A percentile compares a stretch with the other conserved stretches of the same genome.
Evolutionary conservation across 164 flowering plant species (phyloP).

Genomic region (Dillenia turbinata): DNA sequence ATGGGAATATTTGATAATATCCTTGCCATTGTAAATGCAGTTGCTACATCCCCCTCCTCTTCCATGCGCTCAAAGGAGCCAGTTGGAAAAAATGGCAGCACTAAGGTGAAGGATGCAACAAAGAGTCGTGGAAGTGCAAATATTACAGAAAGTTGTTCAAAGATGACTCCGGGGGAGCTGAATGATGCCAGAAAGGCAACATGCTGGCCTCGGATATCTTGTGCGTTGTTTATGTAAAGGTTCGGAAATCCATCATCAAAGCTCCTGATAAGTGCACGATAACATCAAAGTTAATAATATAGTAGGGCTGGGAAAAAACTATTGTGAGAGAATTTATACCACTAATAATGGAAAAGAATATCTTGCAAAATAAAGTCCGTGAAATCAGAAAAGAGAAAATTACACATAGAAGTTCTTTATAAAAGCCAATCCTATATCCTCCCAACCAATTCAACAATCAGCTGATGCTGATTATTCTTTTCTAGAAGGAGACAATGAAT

Average conservation of each 20-base stretch:
- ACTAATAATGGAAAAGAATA: background rate
- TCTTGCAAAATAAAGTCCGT: too few species aligned
- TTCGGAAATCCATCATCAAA: slow-evolving; percentile 97
- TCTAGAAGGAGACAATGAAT: too few species aligned
- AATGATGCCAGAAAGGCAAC: slow-evolving; percentile 96
- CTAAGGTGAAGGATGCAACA: slow-evolving; percentile 87
- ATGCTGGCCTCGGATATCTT: slow-evolving; percentile 81
- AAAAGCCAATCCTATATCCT: too few species aligned
- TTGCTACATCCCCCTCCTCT: slow-evolving; percentile 98
- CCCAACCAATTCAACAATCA: too few species aligned
- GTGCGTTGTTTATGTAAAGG: slow-evolving; percentile 85
- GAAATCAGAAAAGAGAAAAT: too few species aligned
- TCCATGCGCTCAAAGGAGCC: slow-evolving; percentile 98
- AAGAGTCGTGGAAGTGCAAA: slow-evolving; percentile 81
- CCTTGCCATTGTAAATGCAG: slow-evolving; percentile 95
- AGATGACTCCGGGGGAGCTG: slow-evolving; percentile 85
- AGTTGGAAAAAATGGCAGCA: slow-evolving; percentile 94
- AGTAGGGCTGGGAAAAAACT: too few species aligned
- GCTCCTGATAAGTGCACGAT: slow-evolving; percentile 50
- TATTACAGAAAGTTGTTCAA: slow-evolving; percentile 92
- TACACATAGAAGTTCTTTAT: too few species aligned
- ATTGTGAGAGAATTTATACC: background rate
- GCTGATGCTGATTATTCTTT: too few species aligned
- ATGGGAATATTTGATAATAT: slow-evolving; percentile 87
- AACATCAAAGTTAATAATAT: too few species aligned